Evolutionary conservation across 306 rosid genomes (phyloP), one percentile per base, ranked within the genome.

Genomic region (Prunus kanzakura): DNA sequence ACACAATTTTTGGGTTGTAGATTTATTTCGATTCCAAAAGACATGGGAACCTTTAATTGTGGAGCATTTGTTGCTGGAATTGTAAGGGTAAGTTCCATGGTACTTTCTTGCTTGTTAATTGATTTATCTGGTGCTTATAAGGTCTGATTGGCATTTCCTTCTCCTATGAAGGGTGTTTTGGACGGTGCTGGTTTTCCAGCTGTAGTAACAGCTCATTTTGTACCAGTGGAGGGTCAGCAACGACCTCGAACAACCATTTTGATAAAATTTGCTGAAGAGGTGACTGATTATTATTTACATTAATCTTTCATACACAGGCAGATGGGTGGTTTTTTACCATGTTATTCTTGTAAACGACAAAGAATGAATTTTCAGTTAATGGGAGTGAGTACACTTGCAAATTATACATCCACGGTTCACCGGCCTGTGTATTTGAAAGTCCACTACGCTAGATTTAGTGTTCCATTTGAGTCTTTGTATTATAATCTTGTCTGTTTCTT

Each of bases 21-120:
- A 84, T 95, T 95, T 83, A 95, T 92, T 82, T 95, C 97, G 51
- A 90, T 95, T 74, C 98, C 98, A 11, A 95, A 92, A 86, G 98
- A 95, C 90, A 95, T 95, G 97, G 98, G 98, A 52, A 91, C 98
- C 20, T 95, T 92, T 84, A 92, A 95, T 68, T 95, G 98, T 55
- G 98, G 98, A 29, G 98, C 97, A 22, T 95, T 95, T 83, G 98
- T 95, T 72, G 98, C 96, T 79, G 98, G 98, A 85, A 90, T 95
- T 85, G 98, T 95, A 41, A 85, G 96, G 84, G 98, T 95, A 75
- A 85, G 92, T 75, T 68, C 67, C 38, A 60, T 72, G 75, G 13
- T 1, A 16, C 64, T 73, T 55, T 68, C 13, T 67, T 69, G 18
- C 64, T 50, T 51, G 56, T 71, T 64, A 14, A 14, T 69, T 75